Base-by-base conservation (phyloP, 257 asterid species). In the Coffea canephora region DNA sequence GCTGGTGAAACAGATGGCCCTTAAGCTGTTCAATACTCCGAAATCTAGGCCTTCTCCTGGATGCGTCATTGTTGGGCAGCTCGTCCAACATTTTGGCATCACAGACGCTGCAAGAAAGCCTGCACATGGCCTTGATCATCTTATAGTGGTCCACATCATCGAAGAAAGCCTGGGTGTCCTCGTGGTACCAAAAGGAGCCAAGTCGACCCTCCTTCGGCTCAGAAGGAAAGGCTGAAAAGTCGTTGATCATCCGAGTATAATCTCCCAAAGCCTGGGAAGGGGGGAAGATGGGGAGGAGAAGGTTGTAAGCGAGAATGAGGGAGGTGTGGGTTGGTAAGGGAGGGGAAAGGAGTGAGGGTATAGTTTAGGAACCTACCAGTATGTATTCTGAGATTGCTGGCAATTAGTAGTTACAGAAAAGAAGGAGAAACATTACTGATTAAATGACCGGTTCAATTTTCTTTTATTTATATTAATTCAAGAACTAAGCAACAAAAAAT, bases 61-160 rank as follows among this genome's bases (percentile, higher is more conserved):
- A 76, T 14, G 83, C 89, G 72, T 88, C 97, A 25, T 65, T 83
- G 5, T 65, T 83, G 6, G 87, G 77, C 69, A 75, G 89, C 73
- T 80, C 93, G 74, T 86, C 96, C 84, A 71, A 78, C 77, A 85
- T 91, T 13, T 49, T 49, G 9, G 54, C 15, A 82, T 96, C 99
- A 79, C 98, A 96, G 61, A 84, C 89, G 54, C 94, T 88, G 84
- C 99, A 96, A 48, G 99, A 92, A 64, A 96, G 98, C 91, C 91
- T 92, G 89, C 99, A 96, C 98, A 91, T 96, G 62, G 97, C 97
- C 89, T 89, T 89, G 87, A 96, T 86, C 99, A 94, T 96, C 90
- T 92, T 94, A 83, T 94, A 96, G 74, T 96, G 99, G 83, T 92
- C 98, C 43, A 73, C 83, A 84, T 96, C 99, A 83, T 96, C 99